Percentiles rank a stretch among this genome's conserved stretches.
Evolutionary conservation across 495 filamentous ascomycete species (phyloP).

Genomic region (Talaromyces thailandensis): DNA sequence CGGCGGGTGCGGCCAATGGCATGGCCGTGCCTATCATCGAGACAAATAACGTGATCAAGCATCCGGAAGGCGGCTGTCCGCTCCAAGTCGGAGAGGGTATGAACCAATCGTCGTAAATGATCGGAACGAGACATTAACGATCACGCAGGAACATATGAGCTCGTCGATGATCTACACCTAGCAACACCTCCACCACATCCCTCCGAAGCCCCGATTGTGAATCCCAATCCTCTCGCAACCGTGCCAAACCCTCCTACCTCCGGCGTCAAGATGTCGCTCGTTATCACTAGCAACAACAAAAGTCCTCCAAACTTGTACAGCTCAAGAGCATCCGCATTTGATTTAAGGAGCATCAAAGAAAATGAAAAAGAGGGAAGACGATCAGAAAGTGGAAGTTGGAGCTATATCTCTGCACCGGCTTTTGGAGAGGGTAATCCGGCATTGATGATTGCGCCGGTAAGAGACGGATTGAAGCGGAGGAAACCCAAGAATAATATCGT

Average conservation of each 20-base stretch:
- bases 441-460: slow-evolving; percentile 50
- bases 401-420: slow-evolving; percentile 42
- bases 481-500: slow-evolving; percentile 97
- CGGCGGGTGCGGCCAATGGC: slow-evolving; percentile 52
- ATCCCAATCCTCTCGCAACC: slow-evolving; percentile 84
- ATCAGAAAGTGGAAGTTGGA: slow-evolving; percentile 43
- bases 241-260: slow-evolving; percentile 68
- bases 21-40: slow-evolving; percentile 68
- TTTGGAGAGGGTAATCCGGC: slow-evolving; percentile 87
- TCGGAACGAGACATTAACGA: not conserved
- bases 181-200: slow-evolving; percentile 94
- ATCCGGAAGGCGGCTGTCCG: slow-evolving; percentile 61
- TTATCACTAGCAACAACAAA: slow-evolving; percentile 55
- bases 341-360: slow-evolving; percentile 18
- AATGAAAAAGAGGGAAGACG: slow-evolving; percentile 53
- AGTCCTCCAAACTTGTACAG: slow-evolving; percentile 45
- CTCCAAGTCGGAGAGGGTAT: slow-evolving; percentile 89
- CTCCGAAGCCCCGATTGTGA: slow-evolving; percentile 75
- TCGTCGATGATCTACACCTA: slow-evolving; percentile 83
- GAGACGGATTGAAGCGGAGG: slow-evolving; percentile 66
- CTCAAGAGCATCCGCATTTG: not conserved
- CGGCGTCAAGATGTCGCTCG: slow-evolving; percentile 78
- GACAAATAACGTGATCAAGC: slow-evolving; percentile 79
- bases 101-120: not conserved
- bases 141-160: slow-evolving; percentile 66